Percentiles rank a stretch among this genome's conserved stretches.
These are phyloP conservation scores for Clavispora carvajalis DNA, from an alignment of 805 yeast species.

Conservation along the genomic window DNA sequence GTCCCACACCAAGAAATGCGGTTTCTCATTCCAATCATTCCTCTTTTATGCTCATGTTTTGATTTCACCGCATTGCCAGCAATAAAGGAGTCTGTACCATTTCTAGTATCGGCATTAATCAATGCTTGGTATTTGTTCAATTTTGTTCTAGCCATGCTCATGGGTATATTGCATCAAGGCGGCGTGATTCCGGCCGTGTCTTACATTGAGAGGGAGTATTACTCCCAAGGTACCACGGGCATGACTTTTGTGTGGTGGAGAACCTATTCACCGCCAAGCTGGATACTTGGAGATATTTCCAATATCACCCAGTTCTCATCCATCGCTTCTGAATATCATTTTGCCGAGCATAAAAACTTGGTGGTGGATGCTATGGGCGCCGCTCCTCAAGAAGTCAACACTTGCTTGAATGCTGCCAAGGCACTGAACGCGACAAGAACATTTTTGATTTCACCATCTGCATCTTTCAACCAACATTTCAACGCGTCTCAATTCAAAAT, in stretches of 20 bases:
- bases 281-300: slow-evolving; percentile 50
- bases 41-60: slow-evolving; percentile 58
- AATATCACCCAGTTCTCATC: slow-evolving; percentile 13
- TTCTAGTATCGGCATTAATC: slow-evolving; percentile 26
- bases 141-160: slow-evolving; percentile 47
- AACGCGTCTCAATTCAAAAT: slow-evolving; percentile 37
- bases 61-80: slow-evolving; percentile 16
- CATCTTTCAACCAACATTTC: slow-evolving; percentile 29
- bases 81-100: background rate
- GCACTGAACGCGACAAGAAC: background rate
- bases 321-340: slow-evolving; percentile 9
- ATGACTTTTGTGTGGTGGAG: slow-evolving; percentile 79
- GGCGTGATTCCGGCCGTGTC: slow-evolving; percentile 73
- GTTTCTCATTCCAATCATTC: slow-evolving; percentile 73
- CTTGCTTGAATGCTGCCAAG: slow-evolving; percentile 11
- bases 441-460: slow-evolving; percentile 36
- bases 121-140: slow-evolving; percentile 64
- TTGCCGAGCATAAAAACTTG: slow-evolving; percentile 12
- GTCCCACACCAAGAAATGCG: slow-evolving; percentile 94
- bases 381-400: slow-evolving; percentile 19
- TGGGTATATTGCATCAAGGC: slow-evolving; percentile 87
- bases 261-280: slow-evolving; percentile 89
- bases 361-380: slow-evolving; percentile 49
- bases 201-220: slow-evolving; percentile 20
- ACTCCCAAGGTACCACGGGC: background rate